phyloP scores from a whole-genome alignment of 2,329 filamentous ascomycete species.

The Arthrobotrys sphaeroides region DNA sequence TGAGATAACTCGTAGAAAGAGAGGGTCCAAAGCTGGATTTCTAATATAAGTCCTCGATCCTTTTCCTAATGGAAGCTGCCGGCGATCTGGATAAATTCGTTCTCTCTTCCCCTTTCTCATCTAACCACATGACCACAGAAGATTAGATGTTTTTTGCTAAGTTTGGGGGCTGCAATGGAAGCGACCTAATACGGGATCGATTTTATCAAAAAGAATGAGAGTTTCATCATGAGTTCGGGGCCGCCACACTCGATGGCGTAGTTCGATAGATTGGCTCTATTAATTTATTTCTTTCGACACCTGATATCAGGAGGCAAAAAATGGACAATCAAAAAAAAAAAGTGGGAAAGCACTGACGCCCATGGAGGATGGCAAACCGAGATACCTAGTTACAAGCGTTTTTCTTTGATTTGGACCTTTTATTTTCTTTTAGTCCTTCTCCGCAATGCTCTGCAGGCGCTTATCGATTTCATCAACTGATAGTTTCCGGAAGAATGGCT shows the following conservation, averaged over 20 bases:
- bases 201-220: constrained; percentile 16
- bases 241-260: constrained; percentile 22
- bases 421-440: constrained; percentile 83
- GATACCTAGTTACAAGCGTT: constrained; percentile 17
- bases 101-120: constrained; percentile 34
- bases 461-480: constrained; percentile 99
- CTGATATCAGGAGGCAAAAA: constrained; percentile 8
- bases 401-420: background rate
- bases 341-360: background rate
- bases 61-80: constrained; percentile 21
- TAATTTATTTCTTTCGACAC: constrained; percentile 23
- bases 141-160: constrained; percentile 36
- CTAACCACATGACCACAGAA: constrained; percentile 51
- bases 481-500: constrained; percentile 82
- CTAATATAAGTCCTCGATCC: constrained; percentile 46
- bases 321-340: too few species aligned
- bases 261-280: constrained; percentile 19
- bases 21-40: background rate
- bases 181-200: constrained; percentile 20
- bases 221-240: constrained; percentile 10
- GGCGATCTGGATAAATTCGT: constrained; percentile 46
- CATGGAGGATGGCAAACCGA: background rate
- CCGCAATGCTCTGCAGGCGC: constrained; percentile 94
- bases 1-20: too few species aligned
- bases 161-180: constrained; percentile 6